Conservation (phyloP, 768 basidiomycete genomes). For the Lactarius evosmus region DNA sequence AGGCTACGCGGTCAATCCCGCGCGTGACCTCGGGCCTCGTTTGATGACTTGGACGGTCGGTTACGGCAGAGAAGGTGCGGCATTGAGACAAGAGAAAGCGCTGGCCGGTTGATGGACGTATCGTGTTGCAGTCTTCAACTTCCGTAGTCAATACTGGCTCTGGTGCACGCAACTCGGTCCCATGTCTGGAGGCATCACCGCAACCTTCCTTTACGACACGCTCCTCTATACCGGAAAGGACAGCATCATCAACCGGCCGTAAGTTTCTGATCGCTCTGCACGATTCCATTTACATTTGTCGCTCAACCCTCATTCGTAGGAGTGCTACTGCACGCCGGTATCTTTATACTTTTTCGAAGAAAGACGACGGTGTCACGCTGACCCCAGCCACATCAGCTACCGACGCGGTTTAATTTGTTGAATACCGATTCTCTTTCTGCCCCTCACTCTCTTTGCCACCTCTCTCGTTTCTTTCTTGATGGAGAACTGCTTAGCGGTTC, state of each 20-base stretch:
- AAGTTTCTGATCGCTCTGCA: conserved; percentile 24
- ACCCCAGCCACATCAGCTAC: background rate
- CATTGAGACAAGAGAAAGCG: background rate
- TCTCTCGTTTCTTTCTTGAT: no score
- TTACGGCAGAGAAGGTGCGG: conserved; percentile 49
- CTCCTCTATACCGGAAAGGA: conserved; percentile 55
- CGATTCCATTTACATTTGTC: no score
- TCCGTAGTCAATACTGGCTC: conserved; percentile 62
- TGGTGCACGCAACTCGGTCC: conserved; percentile 63
- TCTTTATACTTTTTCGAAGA: background rate
- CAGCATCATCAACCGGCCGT: conserved; percentile 53
- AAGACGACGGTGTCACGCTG: background rate
- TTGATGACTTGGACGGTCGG: conserved; percentile 67
- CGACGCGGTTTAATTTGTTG: background rate
- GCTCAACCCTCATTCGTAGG: background rate
- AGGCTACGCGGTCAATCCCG: conserved; percentile 64
- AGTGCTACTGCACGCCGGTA: conserved; percentile 3
- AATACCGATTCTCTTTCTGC: background rate
- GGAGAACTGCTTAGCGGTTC: no score
- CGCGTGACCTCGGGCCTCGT: conserved; percentile 68
- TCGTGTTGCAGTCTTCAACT: conserved; percentile 37
- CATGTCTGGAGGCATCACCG: conserved; percentile 54
- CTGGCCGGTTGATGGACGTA: background rate
- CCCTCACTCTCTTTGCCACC: no score
- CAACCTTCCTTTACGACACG: conserved; percentile 53